Evolutionary conservation across 768 basidiomycete species (phyloP).

Genomic region (Leccinum disarticulatum): DNA sequence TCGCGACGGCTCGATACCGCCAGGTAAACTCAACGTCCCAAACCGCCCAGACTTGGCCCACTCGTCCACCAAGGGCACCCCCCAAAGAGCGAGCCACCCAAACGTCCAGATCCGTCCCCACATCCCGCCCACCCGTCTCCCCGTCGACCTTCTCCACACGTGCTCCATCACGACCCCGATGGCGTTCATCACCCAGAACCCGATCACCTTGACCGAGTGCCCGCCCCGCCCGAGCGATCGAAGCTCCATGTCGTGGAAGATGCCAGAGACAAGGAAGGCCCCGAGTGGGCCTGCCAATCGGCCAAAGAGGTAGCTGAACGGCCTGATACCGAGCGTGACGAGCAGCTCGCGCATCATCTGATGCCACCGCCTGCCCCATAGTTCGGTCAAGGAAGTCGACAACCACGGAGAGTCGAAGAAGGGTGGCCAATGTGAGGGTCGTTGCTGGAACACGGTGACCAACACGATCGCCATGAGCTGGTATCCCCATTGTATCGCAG

Average conservation of each 20-base stretch:
- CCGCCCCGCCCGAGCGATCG: slow-evolving; percentile 54
- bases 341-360: slow-evolving; percentile 61
- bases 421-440: slow-evolving; percentile 59
- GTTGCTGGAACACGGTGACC: slow-evolving; percentile 46
- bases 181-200: slow-evolving; percentile 58
- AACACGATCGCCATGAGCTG: slow-evolving; percentile 43
- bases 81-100: slow-evolving; percentile 50
- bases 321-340: slow-evolving; percentile 46
- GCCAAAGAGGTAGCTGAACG: slow-evolving; percentile 46
- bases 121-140: slow-evolving; percentile 44
- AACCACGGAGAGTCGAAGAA: slow-evolving; percentile 57
- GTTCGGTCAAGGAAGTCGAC: slow-evolving; percentile 55
- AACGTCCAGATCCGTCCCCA: slow-evolving; percentile 52
- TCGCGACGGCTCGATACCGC: slow-evolving; percentile 15
- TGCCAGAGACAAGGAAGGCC: slow-evolving; percentile 56
- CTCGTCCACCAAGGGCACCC: slow-evolving; percentile 45
- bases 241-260: slow-evolving; percentile 55
- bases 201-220: slow-evolving; percentile 40
- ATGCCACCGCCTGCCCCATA: slow-evolving; percentile 69
- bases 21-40: slow-evolving; percentile 8
- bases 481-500: slow-evolving; percentile 44
- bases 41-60: slow-evolving; percentile 19
- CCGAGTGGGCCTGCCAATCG: slow-evolving; percentile 51
- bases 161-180: slow-evolving; percentile 52
- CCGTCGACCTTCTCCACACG: slow-evolving; percentile 42